Base-by-base conservation (phyloP, 2,329 filamentous ascomycete species). In the Thelonectria rubi region DNA sequence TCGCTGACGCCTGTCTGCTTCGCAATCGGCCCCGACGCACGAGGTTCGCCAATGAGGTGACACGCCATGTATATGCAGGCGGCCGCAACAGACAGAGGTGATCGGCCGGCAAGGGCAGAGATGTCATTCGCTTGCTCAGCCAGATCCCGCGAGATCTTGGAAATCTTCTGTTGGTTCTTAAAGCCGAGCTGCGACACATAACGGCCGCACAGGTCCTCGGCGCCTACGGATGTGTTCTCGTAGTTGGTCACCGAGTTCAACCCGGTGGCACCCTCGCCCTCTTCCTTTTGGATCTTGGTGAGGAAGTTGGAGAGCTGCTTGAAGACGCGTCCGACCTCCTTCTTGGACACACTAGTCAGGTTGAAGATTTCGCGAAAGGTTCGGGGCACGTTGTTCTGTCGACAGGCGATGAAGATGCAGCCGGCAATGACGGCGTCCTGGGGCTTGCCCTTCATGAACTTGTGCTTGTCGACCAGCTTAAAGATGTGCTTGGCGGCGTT, bases 41-140 rank as follows among this genome's bases (percentile, higher is more conserved):
- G 91, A 18, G 88, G 83, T 68, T 95, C 87, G 58, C 90, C 91
- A 80, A 97, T 90, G 39, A 98, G 84, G 73, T 94, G 88, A 30
- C 92, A 93, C 4, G 94, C 91, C 88, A 98, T 95, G 82, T 95
- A 99, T 77, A 99, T 97, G 76, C 93, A 97, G 32, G 95, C 94
- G 17, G 94, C 94, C 7, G 96, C 94, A 63, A 96, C 93, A 1
- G 94, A 97, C 50, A 99, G 83, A 18, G 95, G 95, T 60, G 94
- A 98, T 62, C 95, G 92, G 67, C 95, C 95, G 37, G 94, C 94
- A 62, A 98, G 86, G 57, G 93, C 90, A 61, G 92, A 91, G 63
- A 92, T 88, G 50, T 87, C 86, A 21, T 88, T 89, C 67, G 95
- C 92, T 74, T 90, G 88, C 68, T 90, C 85, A 3, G 94, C 93